Percentiles rank a stretch among this genome's conserved stretches.
phyloP scores from a whole-genome alignment of 768 basidiomycete genomes.

The Hygrophorus russula region DNA sequence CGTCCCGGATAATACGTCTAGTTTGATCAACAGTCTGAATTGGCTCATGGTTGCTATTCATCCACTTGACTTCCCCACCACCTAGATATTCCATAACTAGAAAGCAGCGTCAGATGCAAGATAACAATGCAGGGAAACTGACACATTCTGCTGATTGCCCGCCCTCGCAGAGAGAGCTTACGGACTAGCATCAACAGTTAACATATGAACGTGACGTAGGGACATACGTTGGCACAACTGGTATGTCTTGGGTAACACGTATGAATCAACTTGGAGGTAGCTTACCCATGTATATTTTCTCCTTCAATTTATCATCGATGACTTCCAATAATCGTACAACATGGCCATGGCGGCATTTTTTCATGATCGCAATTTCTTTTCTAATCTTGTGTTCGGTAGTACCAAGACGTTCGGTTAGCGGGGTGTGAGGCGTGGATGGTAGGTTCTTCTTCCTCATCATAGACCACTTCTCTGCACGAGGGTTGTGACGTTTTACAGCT shows the following conservation, averaged over 20 bases:
- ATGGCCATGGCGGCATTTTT: slow-evolving; percentile 85
- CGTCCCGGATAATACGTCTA: slow-evolving; percentile 82
- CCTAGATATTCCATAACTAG: slow-evolving; percentile 93
- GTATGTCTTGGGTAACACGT: too few relatives aligned
- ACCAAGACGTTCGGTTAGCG: slow-evolving; percentile 56
- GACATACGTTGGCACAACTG: too few relatives aligned
- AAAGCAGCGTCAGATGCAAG: neutral
- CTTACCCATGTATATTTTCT: slow-evolving; percentile 92
- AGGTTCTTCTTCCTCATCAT: slow-evolving; percentile 23
- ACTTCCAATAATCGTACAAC: slow-evolving; percentile 87
- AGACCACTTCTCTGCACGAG: slow-evolving; percentile 40
- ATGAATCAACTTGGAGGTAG: slow-evolving; percentile 10
- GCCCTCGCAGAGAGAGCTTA: neutral
- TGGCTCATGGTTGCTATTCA: slow-evolving; percentile 49
- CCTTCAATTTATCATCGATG: slow-evolving; percentile 82
- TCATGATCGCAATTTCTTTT: slow-evolving; percentile 98
- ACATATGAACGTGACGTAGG: too few relatives aligned
- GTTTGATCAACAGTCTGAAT: slow-evolving; percentile 77
- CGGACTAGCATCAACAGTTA: neutral
- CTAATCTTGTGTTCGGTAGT: slow-evolving; percentile 77
- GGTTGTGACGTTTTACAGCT: slow-evolving; percentile 60
- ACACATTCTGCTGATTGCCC: neutral
- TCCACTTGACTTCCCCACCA: slow-evolving; percentile 94
- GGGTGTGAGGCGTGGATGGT: slow-evolving; percentile 37
- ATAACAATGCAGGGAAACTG: neutral